phyloP scores from a whole-genome alignment of 2,329 filamentous ascomycete species.

The Aspergillus eucalypticola region DNA sequence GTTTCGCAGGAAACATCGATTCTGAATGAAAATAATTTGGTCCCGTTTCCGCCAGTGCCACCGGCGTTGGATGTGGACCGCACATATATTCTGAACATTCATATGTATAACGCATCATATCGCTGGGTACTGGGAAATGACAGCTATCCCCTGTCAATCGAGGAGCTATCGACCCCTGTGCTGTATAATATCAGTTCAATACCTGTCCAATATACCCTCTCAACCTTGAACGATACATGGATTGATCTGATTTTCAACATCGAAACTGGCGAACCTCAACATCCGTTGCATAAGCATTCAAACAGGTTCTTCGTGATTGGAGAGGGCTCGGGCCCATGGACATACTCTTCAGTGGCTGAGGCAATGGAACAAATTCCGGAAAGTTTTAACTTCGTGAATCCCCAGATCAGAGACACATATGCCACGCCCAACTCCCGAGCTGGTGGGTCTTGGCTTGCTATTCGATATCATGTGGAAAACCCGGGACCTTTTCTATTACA shows the following conservation, averaged over 20 bases:
- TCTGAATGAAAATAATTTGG: conserved; percentile 46
- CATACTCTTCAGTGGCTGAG: conserved; percentile 44
- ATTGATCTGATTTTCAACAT: conserved; percentile 41
- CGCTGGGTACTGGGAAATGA: conserved; percentile 33
- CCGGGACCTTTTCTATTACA: conserved; percentile 53
- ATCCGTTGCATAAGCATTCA: conserved; percentile 52
- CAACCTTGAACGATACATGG: conserved; percentile 42
- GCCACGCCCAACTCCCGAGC: conserved; percentile 30
- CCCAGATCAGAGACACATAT: conserved; percentile 46
- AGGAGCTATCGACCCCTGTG: conserved; percentile 15
- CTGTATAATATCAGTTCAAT: conserved; percentile 6
- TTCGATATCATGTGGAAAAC: conserved; percentile 51
- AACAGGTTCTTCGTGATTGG: conserved; percentile 50
- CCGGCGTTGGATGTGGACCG: conserved; percentile 46
- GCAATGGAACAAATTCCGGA: conserved; percentile 42
- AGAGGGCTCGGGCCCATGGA: conserved; percentile 39
- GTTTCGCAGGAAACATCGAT: conserved; percentile 37
- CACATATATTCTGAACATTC: conserved; percentile 43
- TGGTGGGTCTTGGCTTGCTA: conserved; percentile 43
- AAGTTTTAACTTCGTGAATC: conserved; percentile 47
- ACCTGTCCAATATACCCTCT: conserved; percentile 27
- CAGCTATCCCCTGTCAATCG: conserved; percentile 29
- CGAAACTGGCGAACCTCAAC: conserved; percentile 35
- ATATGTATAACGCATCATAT: conserved; percentile 31
- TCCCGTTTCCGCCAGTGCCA: conserved; percentile 49